These are phyloP conservation scores for Myxozyma kluyveri DNA, from an alignment of 805 yeast genomes.

Conservation along the genomic window DNA sequence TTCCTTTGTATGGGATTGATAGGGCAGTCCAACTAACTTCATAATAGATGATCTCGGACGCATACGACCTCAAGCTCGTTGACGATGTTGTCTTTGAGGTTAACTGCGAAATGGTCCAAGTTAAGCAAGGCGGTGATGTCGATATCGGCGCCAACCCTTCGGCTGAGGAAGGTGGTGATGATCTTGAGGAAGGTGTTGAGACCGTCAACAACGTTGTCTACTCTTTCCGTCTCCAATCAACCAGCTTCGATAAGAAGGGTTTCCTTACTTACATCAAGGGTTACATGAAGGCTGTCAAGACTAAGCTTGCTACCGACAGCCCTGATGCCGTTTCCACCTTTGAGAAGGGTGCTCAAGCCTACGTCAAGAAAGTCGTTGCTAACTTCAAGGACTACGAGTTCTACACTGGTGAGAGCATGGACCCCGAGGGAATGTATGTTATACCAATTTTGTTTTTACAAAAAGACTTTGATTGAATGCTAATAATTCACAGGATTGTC, in stretches of 20 bases:
- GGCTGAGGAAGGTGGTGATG: conserved; percentile 88
- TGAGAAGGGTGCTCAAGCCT: conserved; percentile 96
- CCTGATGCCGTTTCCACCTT: conserved; percentile 86
- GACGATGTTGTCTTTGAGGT: conserved; percentile 95
- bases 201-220: conserved; percentile 97
- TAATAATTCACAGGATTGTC: conserved; percentile 48
- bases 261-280: conserved; percentile 94
- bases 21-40: not conserved
- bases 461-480: not conserved
- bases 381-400: conserved; percentile 99
- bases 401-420: conserved; percentile 99
- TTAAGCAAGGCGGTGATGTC: conserved; percentile 80
- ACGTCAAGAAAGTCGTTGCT: conserved; percentile 92
- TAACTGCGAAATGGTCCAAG: conserved; percentile 87
- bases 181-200: conserved; percentile 77
- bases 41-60: conserved; percentile 74
- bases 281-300: conserved; percentile 95
- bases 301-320: conserved; percentile 78
- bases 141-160: conserved; percentile 99
- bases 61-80: conserved; percentile 84
- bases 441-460: not conserved
- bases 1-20: not conserved
- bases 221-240: conserved; percentile 97
- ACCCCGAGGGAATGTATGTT: conserved; percentile 90
- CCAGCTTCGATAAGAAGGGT: conserved; percentile 96